Conservation (phyloP, 495 filamentous ascomycete species). For the Parmelia sp. region DNA sequence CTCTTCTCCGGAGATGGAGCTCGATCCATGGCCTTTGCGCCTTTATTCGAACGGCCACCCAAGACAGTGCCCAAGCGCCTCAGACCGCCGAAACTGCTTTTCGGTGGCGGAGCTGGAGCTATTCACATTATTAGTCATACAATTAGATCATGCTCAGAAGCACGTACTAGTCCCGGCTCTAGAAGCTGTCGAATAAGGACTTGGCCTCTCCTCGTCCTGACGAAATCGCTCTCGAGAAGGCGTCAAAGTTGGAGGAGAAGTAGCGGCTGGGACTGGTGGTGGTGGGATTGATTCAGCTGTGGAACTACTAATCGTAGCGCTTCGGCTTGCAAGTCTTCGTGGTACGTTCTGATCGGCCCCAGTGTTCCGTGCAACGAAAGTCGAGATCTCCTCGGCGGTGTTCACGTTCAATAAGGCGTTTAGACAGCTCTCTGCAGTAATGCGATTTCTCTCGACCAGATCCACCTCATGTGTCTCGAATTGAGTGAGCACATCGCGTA, state of each 20-base stretch:
- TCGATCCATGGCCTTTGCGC: slow-evolving; percentile 33
- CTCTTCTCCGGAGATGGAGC: slow-evolving; percentile 45
- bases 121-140: slow-evolving; percentile 24
- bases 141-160: slow-evolving; percentile 21
- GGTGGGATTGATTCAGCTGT: slow-evolving; percentile 31
- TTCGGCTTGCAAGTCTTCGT: slow-evolving; percentile 38
- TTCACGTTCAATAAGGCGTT: slow-evolving; percentile 82
- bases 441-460: slow-evolving; percentile 68
- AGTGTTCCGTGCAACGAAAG: slow-evolving; percentile 57
- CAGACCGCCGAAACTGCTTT: slow-evolving; percentile 37
- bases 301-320: slow-evolving; percentile 28
- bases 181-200: slow-evolving; percentile 16
- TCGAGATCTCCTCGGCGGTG: slow-evolving; percentile 83
- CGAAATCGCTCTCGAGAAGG: slow-evolving; percentile 9
- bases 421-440: slow-evolving; percentile 72
- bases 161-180: slow-evolving; percentile 15
- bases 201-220: slow-evolving; percentile 15
- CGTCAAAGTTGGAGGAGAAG: slow-evolving; percentile 12
- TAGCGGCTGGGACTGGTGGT: slow-evolving; percentile 29
- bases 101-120: slow-evolving; percentile 36
- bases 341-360: slow-evolving; percentile 21
- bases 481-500: slow-evolving; percentile 89
- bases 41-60: slow-evolving; percentile 46
- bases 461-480: slow-evolving; percentile 90
- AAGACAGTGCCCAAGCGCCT: slow-evolving; percentile 78